phyloP scores from a whole-genome alignment of 1,284 basidiomycete species.

The Cryptococcus sp. region DNA sequence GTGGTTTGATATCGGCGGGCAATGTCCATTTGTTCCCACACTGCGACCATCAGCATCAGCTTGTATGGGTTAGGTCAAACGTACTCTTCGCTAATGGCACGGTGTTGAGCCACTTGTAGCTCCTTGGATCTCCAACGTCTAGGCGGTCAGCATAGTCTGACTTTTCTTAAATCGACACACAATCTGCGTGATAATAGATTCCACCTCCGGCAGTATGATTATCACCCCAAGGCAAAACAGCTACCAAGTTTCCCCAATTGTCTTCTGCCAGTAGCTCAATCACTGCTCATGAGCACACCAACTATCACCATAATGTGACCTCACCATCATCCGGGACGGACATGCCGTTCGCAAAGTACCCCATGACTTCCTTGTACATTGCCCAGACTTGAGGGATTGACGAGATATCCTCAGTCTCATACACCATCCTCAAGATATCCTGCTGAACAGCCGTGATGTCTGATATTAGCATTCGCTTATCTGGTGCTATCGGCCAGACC shows the following conservation, averaged over 20 bases:
- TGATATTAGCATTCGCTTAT: slow-evolving; percentile 5
- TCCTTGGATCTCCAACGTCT: slow-evolving; percentile 36
- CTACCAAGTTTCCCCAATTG: slow-evolving; percentile 43
- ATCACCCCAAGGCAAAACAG: slow-evolving; percentile 53
- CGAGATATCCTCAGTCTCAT: slow-evolving; percentile 50
- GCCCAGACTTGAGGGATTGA: slow-evolving; percentile 19
- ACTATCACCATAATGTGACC: too few relatives aligned
- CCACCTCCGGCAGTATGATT: slow-evolving; percentile 61
- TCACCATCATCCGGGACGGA: slow-evolving; percentile 45
- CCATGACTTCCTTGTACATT: slow-evolving; percentile 56
- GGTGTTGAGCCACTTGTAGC: slow-evolving; percentile 45
- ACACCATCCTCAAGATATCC: slow-evolving; percentile 58
- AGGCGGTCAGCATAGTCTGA: too few relatives aligned
- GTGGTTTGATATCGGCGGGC: slow-evolving; percentile 30
- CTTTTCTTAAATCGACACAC: too few relatives aligned
- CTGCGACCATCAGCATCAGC: slow-evolving; percentile 3
- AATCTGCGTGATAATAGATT: slow-evolving; percentile 61
- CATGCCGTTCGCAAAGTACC: slow-evolving; percentile 63
- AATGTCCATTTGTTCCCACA: slow-evolving; percentile 35
- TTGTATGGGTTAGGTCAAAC: not conserved
- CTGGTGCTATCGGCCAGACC: slow-evolving; percentile 2
- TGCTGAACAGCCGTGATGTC: slow-evolving; percentile 60
- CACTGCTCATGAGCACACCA: too few relatives aligned
- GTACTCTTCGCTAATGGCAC: slow-evolving; percentile 25
- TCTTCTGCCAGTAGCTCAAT: slow-evolving; percentile 37